A percentile compares a stretch with the other conserved stretches of the same genome.
phyloP scores from a whole-genome alignment of 768 basidiomycete species.

The Pulveroboletus ravenelii region DNA sequence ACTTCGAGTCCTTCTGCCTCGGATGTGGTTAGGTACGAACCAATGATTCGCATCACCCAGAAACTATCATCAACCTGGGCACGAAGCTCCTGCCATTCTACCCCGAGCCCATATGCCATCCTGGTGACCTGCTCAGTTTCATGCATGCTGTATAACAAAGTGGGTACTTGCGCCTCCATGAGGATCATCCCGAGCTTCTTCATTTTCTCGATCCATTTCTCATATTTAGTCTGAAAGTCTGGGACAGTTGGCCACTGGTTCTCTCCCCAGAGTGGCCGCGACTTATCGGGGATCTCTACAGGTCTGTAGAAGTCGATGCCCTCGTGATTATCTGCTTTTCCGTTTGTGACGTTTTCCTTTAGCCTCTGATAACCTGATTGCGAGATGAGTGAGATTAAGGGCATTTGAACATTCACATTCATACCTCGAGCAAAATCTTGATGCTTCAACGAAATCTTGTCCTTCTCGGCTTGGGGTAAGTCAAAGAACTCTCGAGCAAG shows the following conservation, averaged over 20 bases:
- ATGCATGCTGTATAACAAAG: background rate
- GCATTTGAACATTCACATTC: conserved; percentile 9
- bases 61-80: conserved; percentile 76
- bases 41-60: conserved; percentile 86
- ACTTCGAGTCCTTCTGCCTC: background rate
- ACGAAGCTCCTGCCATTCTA: conserved; percentile 72
- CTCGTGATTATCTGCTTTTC: conserved; percentile 82
- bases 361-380: conserved; percentile 69
- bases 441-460: conserved; percentile 59
- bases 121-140: conserved; percentile 33
- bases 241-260: conserved; percentile 78
- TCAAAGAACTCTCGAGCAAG: conserved; percentile 72
- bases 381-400: background rate
- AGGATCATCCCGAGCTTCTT: conserved; percentile 71
- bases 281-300: conserved; percentile 63
- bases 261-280: conserved; percentile 71
- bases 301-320: conserved; percentile 79
- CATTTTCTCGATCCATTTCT: conserved; percentile 83
- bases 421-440: conserved; percentile 77
- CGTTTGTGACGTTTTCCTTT: conserved; percentile 82
- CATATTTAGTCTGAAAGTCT: conserved; percentile 59
- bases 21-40: conserved; percentile 30
- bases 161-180: conserved; percentile 71
- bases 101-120: conserved; percentile 77
- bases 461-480: conserved; percentile 73